These are phyloP conservation scores for Solanum paucissectum DNA, from an alignment of 257 asterid species.

Conservation along the genomic window DNA sequence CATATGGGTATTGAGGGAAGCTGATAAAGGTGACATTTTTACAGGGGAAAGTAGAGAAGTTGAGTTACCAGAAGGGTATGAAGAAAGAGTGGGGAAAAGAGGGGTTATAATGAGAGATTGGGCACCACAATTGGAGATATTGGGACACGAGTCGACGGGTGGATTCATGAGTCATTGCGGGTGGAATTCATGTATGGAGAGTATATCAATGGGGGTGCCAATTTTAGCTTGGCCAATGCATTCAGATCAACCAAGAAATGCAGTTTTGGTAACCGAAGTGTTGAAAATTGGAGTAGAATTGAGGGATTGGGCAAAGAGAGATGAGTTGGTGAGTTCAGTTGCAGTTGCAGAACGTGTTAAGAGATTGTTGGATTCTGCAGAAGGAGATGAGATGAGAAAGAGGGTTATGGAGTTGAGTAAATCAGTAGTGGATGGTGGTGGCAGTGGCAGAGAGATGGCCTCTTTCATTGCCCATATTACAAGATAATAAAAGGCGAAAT, in stretches of 20 bases:
- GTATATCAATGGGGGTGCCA: constrained; percentile 35
- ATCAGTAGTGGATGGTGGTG: constrained; percentile 33
- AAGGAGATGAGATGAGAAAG: constrained; percentile 33
- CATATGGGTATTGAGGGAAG: constrained; percentile 42
- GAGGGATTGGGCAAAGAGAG: constrained; percentile 11
- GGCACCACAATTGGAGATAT: constrained; percentile 36
- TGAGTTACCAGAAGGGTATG: constrained; percentile 18
- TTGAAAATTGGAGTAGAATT: constrained; percentile 17
- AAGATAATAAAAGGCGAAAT: neutral
- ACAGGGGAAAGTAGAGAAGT: constrained; percentile 10
- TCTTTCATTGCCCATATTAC: constrained; percentile 38
- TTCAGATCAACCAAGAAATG: constrained; percentile 39
- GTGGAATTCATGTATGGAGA: constrained; percentile 40
- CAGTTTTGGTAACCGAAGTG: constrained; percentile 11
- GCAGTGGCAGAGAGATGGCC: constrained; percentile 17
- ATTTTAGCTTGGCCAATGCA: constrained; percentile 49
- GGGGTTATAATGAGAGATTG: constrained; percentile 27
- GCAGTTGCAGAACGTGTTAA: neutral
- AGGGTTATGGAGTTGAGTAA: constrained; percentile 28
- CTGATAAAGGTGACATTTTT: constrained; percentile 27
- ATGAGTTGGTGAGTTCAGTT: neutral
- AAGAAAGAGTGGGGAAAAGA: constrained; percentile 11
- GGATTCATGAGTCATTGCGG: constrained; percentile 44
- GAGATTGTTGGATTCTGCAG: constrained; percentile 34
- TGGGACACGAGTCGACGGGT: constrained; percentile 24